These are phyloP conservation scores for Pseudocercospora vitis DNA, from an alignment of 2,329 filamentous ascomycete species.

Conservation along the genomic window DNA sequence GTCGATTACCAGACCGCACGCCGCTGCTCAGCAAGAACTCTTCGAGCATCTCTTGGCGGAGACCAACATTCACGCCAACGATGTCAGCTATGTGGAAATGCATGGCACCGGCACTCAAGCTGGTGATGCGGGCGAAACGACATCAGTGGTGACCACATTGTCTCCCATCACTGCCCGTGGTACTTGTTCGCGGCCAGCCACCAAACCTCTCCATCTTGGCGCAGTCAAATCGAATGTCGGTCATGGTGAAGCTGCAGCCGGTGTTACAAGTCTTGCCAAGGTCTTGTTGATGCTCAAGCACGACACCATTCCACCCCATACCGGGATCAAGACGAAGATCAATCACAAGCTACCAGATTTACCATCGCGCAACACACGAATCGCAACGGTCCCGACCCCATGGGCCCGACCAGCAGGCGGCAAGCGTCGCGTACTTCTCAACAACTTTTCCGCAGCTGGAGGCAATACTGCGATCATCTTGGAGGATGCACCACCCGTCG, in stretches of 20 bases:
- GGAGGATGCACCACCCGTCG: conserved; percentile 57
- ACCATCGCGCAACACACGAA: conserved; percentile 56
- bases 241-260: conserved; percentile 33
- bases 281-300: conserved; percentile 66
- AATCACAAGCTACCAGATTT: conserved; percentile 63
- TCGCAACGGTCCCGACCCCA: conserved; percentile 51
- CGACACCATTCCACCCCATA: conserved; percentile 63
- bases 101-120: conserved; percentile 27
- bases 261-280: conserved; percentile 61
- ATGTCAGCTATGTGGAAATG: conserved; percentile 40
- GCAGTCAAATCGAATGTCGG: conserved; percentile 35
- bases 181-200: conserved; percentile 35
- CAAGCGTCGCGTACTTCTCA: conserved; percentile 51
- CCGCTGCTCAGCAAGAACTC: conserved; percentile 69
- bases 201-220: conserved; percentile 27
- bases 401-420: conserved; percentile 35
- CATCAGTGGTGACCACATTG: conserved; percentile 10
- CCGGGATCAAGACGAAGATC: conserved; percentile 65
- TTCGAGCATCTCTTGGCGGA: conserved; percentile 69
- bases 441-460: conserved; percentile 71
- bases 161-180: conserved; percentile 41
- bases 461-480: conserved; percentile 68
- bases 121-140: conserved; percentile 24
- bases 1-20: conserved; percentile 81
- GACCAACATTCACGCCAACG: conserved; percentile 70